Base-by-base conservation (phyloP, 257 asterid species). In the Dorcoceras hygrometricum region DNA sequence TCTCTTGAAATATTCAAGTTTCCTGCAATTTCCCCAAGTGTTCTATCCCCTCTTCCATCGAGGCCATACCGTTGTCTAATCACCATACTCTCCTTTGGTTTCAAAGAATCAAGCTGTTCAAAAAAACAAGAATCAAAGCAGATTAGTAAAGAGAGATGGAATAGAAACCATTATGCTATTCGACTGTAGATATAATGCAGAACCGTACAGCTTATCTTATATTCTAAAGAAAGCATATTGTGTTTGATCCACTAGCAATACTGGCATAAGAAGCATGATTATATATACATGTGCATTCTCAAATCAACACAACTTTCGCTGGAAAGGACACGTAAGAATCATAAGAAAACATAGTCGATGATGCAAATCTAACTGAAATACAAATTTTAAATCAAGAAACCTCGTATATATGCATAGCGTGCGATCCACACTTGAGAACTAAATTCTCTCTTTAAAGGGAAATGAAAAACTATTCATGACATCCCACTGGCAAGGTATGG, bases 1-100 rank as follows among this genome's bases (percentile, higher is more conserved):
- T 93, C 99, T 71, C 99, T 75, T 0, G 99, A 90, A 60, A 93
- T 90, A 64, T 90, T 93, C 50, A 93, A 77, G 71, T 93, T 93
- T 43, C 97, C 97, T 1, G 95, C 99, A 27, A 93, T 90, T 76
- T 93, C 97, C 60, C 99, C 99, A 0, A 93, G 88, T 23, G 99
- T 86, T 74, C 97, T 75, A 65, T 86, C 92, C 68, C 97, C 97
- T 83, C 71, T 88, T 8, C 99, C 96, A 54, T 93, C 97, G 4
- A 90, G 97, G 9, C 99, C 97, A 8, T 86, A 93, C 64, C 97
- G 81, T 75, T 93, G 99, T 77, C 99, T 85, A 74, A 93, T 84
- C 66, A 93, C 99, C 82, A 93, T 71, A 70, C 89, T 86, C 87
- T 93, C 99, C 81, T 93, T 93, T 1, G 99, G 99, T 83, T 86